These are phyloP conservation scores for Exophiala dermatitidis DNA, from an alignment of 2,329 filamentous ascomycete genomes.

Conservation along the genomic window DNA sequence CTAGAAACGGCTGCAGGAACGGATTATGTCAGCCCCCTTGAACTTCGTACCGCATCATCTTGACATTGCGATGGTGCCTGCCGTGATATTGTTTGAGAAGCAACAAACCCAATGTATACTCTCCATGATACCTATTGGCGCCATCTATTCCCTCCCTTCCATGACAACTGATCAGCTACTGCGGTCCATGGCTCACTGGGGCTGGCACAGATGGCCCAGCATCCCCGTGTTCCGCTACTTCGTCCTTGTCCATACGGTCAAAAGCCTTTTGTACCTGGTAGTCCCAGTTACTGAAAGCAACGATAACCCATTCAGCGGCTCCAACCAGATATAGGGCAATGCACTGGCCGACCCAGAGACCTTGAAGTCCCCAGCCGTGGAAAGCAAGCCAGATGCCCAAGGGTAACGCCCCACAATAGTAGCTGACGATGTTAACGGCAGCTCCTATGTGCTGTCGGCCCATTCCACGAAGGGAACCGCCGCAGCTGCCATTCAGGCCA, in stretches of 20 bases:
- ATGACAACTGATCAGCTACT: not conserved
- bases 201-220: constrained; percentile 11
- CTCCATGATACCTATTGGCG: not conserved
- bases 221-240: constrained; percentile 25
- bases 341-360: constrained; percentile 78
- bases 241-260: constrained; percentile 55
- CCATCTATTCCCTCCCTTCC: not conserved
- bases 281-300: constrained; percentile 71
- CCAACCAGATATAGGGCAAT: constrained; percentile 76
- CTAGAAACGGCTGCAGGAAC: not conserved
- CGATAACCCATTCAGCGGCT: constrained; percentile 68
- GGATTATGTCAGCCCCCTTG: too few relatives aligned
- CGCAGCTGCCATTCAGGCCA: constrained; percentile 76
- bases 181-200: constrained; percentile 19
- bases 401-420: constrained; percentile 74
- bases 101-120: not conserved
- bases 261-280: constrained; percentile 63
- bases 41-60: too few relatives aligned
- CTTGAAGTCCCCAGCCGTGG: constrained; percentile 72
- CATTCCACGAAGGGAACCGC: constrained; percentile 74
- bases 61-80: too few relatives aligned
- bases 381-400: constrained; percentile 80
- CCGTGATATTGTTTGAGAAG: not conserved
- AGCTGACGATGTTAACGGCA: constrained; percentile 71
- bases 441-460: constrained; percentile 80